These are phyloP conservation scores for Penicillium silybi DNA, from an alignment of 495 filamentous ascomycete genomes.

Conservation along the genomic window DNA sequence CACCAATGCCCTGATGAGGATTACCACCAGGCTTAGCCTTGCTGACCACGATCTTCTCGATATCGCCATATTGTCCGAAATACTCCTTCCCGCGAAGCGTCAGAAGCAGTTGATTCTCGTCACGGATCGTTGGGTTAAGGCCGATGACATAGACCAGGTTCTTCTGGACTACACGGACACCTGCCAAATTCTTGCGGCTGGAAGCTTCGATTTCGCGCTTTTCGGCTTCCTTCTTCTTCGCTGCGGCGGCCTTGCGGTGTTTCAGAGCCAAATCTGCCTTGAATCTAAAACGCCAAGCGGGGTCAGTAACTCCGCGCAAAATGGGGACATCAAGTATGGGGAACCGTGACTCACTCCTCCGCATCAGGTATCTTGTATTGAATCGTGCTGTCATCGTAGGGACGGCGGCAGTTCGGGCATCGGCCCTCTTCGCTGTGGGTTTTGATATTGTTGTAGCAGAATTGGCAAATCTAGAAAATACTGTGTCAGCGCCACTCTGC, in stretches of 20 bases:
- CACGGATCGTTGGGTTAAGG: conserved; percentile 81
- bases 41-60: conserved; percentile 97
- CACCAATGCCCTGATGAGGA: conserved; percentile 77
- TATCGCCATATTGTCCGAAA: conserved; percentile 98
- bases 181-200: conserved; percentile 90
- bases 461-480: conserved; percentile 84
- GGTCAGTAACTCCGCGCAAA: not conserved
- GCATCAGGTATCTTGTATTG: conserved; percentile 89
- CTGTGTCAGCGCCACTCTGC: conserved; percentile 6
- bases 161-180: conserved; percentile 93
- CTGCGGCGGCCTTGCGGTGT: conserved; percentile 84
- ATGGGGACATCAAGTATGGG: not conserved
- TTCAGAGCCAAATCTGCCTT: conserved; percentile 86
- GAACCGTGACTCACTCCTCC: conserved; percentile 71
- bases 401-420: conserved; percentile 91
- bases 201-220: conserved; percentile 93
- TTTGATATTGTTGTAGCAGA: conserved; percentile 98
- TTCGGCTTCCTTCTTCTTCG: conserved; percentile 89
- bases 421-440: conserved; percentile 85
- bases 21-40: conserved; percentile 77
- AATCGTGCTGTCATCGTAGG: conserved; percentile 94
- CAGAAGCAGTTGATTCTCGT: conserved; percentile 78
- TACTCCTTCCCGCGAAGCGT: conserved; percentile 85
- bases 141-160: conserved; percentile 98
- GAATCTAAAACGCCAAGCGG: conserved; percentile 45